phyloP scores from a whole-genome alignment of 805 yeast genomes.

The Teunomyces atbi region DNA sequence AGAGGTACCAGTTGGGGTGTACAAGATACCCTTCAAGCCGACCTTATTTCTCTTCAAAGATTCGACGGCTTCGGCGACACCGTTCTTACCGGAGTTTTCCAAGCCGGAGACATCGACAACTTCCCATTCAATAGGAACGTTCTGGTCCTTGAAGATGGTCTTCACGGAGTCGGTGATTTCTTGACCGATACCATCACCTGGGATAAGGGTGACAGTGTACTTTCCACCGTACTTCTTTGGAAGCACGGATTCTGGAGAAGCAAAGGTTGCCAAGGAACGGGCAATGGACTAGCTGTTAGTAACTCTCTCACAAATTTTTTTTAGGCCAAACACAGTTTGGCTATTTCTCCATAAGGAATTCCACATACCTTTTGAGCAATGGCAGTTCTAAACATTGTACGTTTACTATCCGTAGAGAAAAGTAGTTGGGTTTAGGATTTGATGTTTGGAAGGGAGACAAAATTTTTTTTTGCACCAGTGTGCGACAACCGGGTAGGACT shows the following conservation, averaged over 20 bases:
- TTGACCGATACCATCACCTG: constrained; percentile 98
- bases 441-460: constrained; percentile 2
- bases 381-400: constrained; percentile 20
- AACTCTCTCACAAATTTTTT: constrained; percentile 3
- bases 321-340: not conserved
- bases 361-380: constrained; percentile 21
- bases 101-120: constrained; percentile 44
- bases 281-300: constrained; percentile 34
- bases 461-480: constrained; percentile 3
- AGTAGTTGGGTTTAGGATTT: constrained; percentile 1
- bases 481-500: constrained; percentile 2
- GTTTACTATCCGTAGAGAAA: constrained; percentile 6
- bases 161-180: constrained; percentile 94
- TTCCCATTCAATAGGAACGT: constrained; percentile 94
- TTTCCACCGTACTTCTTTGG: constrained; percentile 95
- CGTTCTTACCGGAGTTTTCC: constrained; percentile 56
- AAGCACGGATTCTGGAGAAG: constrained; percentile 60
- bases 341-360: not conserved
- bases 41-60: constrained; percentile 94
- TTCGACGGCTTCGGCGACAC: constrained; percentile 80
- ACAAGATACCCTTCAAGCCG: constrained; percentile 94
- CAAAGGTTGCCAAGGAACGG: constrained; percentile 54
- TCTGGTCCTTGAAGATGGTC: constrained; percentile 81
- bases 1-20: constrained; percentile 79
- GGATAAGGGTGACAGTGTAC: constrained; percentile 90